Evolutionary conservation across 768 basidiomycete genomes (phyloP).

Genomic region (Vararia minispora): DNA sequence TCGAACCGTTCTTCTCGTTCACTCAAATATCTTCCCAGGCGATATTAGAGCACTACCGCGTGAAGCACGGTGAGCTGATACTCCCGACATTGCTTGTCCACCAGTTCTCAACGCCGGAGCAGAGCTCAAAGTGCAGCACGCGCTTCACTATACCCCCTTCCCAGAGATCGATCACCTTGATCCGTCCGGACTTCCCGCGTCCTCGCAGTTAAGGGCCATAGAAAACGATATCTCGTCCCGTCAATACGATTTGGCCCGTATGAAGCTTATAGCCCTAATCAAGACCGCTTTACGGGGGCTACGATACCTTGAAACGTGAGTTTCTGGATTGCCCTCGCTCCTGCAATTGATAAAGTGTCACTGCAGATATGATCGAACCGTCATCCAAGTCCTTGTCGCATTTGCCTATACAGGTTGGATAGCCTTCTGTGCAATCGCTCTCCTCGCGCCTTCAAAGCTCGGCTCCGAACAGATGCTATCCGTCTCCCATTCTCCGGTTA

Average conservation of each 20-base stretch:
- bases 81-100: neutral
- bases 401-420: conserved; percentile 73
- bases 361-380: conserved; percentile 54
- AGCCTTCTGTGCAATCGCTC: conserved; percentile 48
- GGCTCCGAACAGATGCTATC: neutral
- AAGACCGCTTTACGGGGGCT: conserved; percentile 44
- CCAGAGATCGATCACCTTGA: conserved; percentile 28
- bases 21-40: conserved; percentile 26
- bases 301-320: conserved; percentile 65
- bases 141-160: conserved; percentile 57
- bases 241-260: conserved; percentile 39
- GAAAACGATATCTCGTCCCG: conserved; percentile 30
- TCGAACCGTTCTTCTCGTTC: neutral
- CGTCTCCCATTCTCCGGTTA: conserved; percentile 8
- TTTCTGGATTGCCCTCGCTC: neutral
- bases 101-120: conserved; percentile 6
- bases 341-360: conserved; percentile 6
- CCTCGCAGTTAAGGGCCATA: conserved; percentile 28
- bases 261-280: conserved; percentile 40
- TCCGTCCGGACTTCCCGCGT: conserved; percentile 23
- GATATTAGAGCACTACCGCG: conserved; percentile 63
- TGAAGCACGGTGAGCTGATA: conserved; percentile 54
- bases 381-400: conserved; percentile 61
- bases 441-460: conserved; percentile 33
- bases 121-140: conserved; percentile 53